Base-by-base conservation (phyloP, 306 rosid species). In the Alnus rubra region DNA sequence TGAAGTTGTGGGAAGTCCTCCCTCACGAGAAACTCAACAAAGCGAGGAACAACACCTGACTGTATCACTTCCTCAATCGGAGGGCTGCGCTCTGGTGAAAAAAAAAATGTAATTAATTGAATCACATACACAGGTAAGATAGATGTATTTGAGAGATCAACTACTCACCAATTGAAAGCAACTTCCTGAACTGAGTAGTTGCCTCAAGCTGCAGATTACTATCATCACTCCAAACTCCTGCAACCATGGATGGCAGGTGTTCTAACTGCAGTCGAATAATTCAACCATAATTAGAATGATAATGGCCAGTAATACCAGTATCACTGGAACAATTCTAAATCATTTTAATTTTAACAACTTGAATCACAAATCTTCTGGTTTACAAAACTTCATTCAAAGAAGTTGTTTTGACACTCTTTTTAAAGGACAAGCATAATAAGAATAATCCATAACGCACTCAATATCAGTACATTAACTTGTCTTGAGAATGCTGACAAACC, bases 11-110 rank as follows among this genome's bases (percentile, higher is more conserved):
- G 97, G 74, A 82, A 88, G 59, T 94, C 97, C 81, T 94, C 94
- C 83, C 96, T 92, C 88, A 83, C 80, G 44, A 94, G 85, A 83
- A 94, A 92, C 73, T 90, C 97, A 67, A 94, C 92, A 84, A 94
- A 89, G 23, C 98, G 97, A 42, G 98, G 97, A 74, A 94, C 92
- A 48, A 94, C 97, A 51, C 98, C 97, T 13, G 97, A 81, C 80
- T 92, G 96, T 75, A 94, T 94, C 58, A 94, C 97, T 88, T 96
- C 96, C 83, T 92, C 97, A 51, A 94, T 94, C 2, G 98, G 97
- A 1, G 99, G 99, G 76, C 97, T 84, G 23, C 97, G 94, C 77
- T 96, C 99, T 96, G 70, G 8, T 5, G 23, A 30, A 80, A 12
- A 28, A 44, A 55, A 80, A 63, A 35, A 14, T n/a, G 42, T 50